A percentile compares a stretch with the other conserved stretches of the same genome.
Conservation (phyloP, 345 rosid species). For the Salix viminalis region DNA sequence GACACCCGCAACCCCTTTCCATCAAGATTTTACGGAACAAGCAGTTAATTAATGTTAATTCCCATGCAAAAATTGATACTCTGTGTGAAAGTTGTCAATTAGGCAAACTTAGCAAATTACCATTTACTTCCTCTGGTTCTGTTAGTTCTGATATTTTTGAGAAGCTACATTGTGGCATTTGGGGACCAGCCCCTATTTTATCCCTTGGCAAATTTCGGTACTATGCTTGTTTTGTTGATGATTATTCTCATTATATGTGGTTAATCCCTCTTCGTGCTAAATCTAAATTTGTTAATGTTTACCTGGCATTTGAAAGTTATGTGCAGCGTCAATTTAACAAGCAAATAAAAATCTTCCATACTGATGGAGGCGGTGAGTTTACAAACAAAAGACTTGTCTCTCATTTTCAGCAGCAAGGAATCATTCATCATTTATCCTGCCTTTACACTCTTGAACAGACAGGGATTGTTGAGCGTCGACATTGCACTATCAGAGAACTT, state of each 20-base stretch:
- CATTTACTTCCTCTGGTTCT: background rate
- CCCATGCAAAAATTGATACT: background rate
- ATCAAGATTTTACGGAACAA: background rate
- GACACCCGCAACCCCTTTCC: background rate
- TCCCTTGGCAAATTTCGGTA: background rate
- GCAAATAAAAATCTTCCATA: conserved; percentile 13
- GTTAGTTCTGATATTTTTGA: background rate
- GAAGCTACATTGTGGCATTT: conserved; percentile 9
- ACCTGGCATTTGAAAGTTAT: conserved; percentile 1
- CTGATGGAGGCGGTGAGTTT: background rate
- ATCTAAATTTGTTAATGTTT: conserved; percentile 5
- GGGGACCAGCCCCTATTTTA: conserved; percentile 1
- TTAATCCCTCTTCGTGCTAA: background rate
- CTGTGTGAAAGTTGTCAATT: conserved; percentile 17
- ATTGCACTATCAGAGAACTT: conserved; percentile 2
- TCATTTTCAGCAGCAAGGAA: background rate
- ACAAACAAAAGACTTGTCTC: background rate
- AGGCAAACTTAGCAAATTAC: background rate
- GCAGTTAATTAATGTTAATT: conserved; percentile 1
- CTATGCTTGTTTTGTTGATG: background rate
- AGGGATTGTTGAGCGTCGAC: background rate
- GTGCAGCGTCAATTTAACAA: conserved; percentile 2
- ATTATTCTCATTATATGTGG: conserved; percentile 5
- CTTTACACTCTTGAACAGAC: background rate
- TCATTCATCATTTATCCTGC: background rate